Evolutionary conservation across 148 eudicot species (phyloP), one percentile per base, ranked within the genome.

Genomic region (Pharnaceum exiguum): DNA sequence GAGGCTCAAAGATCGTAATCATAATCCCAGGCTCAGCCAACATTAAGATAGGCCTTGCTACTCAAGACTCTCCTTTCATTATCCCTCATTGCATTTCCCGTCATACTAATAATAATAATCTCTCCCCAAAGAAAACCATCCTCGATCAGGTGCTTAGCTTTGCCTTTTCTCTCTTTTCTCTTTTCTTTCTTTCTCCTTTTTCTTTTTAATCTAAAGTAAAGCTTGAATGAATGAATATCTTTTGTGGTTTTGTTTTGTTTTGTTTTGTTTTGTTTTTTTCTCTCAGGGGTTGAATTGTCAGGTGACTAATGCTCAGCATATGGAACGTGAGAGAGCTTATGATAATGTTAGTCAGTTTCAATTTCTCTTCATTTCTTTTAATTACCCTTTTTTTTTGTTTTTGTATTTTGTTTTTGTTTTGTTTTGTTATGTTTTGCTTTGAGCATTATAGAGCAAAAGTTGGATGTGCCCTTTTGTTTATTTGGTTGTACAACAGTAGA

Each of bases 11-110:
- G 55, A 59, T 93, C 46, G 82, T 93, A 67, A 79, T 93, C 75
- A 93, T 93, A 67, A 93, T 85, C 48, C 99, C 99, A 76, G 99
- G 99, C 87, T 40, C 1, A 6, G 89, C 91, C 17, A 93, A 83
- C 60, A 63, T 93, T 16, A 83, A 90, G 66, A 79, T 93, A 24
- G 99, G 96, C 6, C 76, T 86, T 35, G 99, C 84, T 48, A 77
- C 81, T 44, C 94, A 85, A 46, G 91, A 93, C 35, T 50, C 69
- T 55, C 99, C 99, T 1, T 49, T 89, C 12, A 82, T 67, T 37
- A 66, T 86, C 21, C 96, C 99, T 50, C 96, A 93, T 58, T 89
- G 91, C 66, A 76, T 93, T 72, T 80, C 99, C 53, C 77, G 96
- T n/a, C 96, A 91, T 22, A 83, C 87, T 21, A 31, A 72, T 10